Percentiles rank a stretch among this genome's conserved stretches.
Evolutionary conservation across 2,329 filamentous ascomycete genomes (phyloP).

Genomic region (Cladophialophora bantiana): DNA sequence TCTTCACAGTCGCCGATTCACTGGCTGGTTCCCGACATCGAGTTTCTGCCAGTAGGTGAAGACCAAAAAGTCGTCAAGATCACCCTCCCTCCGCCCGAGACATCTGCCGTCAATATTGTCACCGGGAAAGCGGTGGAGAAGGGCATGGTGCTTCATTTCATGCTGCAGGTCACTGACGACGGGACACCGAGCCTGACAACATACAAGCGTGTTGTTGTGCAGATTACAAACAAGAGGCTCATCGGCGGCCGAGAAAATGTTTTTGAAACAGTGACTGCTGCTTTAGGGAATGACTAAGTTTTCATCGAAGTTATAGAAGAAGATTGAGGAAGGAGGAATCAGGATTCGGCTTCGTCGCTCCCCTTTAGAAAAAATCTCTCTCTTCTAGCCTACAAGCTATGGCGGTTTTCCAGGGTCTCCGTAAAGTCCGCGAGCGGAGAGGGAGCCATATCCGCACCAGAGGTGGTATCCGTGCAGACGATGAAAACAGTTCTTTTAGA

Average conservation of each 20-base stretch:
- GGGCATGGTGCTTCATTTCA: conserved; percentile 58
- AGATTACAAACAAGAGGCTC: conserved; percentile 35
- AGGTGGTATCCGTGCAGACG: background rate
- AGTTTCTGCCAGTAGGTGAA: conserved; percentile 40
- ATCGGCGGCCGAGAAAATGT: conserved; percentile 15
- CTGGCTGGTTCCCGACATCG: conserved; percentile 51
- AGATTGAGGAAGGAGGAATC: background rate
- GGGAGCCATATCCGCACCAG: background rate
- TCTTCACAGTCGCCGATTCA: conserved; percentile 54
- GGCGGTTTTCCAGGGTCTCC: background rate
- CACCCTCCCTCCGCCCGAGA: conserved; percentile 50
- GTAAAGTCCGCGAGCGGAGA: background rate
- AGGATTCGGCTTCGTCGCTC: background rate
- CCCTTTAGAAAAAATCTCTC: background rate
- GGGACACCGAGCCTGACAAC: conserved; percentile 55
- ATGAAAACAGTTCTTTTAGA: background rate
- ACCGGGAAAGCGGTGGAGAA: conserved; percentile 46
- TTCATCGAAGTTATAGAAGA: background rate
- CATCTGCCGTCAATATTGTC: conserved; percentile 50
- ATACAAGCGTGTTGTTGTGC: conserved; percentile 55
- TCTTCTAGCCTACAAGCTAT: background rate
- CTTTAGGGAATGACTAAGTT: conserved; percentile 26
- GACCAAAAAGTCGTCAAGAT: conserved; percentile 47
- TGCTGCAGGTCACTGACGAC: conserved; percentile 58
- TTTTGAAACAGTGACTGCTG: conserved; percentile 17